Conservation (phyloP, 306 rosid species). For the Cucurbita argyrosperma region DNA sequence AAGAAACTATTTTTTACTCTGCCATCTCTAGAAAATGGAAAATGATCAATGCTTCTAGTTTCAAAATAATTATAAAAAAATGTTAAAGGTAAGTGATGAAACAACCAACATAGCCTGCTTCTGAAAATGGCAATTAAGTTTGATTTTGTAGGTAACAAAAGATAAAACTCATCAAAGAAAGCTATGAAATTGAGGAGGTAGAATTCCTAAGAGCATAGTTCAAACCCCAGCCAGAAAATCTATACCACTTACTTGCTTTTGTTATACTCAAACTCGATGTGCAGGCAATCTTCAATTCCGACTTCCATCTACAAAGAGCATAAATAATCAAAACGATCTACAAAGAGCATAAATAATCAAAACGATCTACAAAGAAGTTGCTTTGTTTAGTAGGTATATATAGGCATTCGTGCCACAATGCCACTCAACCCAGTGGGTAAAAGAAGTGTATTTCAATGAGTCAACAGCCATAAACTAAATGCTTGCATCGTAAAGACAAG, state of each 20-base stretch:
- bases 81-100: not conserved
- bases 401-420: too few species aligned
- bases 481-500: not conserved
- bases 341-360: slow-evolving; percentile 6
- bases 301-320: slow-evolving; percentile 80
- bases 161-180: not conserved
- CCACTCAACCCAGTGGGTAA: not conserved
- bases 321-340: not conserved
- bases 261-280: slow-evolving; percentile 94
- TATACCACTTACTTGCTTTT: slow-evolving; percentile 76
- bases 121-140: not conserved
- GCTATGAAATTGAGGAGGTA: not conserved
- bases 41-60: not conserved
- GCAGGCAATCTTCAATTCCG: slow-evolving; percentile 97
- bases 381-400: too few species aligned
- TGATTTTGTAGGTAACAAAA: not conserved
- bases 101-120: not conserved
- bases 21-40: not conserved
- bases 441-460: not conserved
- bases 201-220: not conserved
- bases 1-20: not conserved
- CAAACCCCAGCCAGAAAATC: slow-evolving; percentile 10
- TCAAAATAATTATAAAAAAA: not conserved
- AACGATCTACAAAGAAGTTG: not conserved
- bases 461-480: not conserved